Conservation (phyloP, 2,329 filamentous ascomycete genomes). For the Curvularia verruculosa region DNA sequence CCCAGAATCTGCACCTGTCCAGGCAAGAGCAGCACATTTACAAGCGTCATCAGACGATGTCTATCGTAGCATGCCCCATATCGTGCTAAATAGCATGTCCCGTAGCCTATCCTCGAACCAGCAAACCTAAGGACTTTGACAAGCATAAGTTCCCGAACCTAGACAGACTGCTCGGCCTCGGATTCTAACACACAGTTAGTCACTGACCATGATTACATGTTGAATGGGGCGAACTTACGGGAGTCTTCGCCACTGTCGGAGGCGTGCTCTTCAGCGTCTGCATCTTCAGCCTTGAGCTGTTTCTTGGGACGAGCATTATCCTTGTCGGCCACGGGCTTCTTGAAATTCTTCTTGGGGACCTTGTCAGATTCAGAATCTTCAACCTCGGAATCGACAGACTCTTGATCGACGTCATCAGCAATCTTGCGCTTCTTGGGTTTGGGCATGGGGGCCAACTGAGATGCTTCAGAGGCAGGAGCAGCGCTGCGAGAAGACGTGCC, state of each 20-base stretch:
- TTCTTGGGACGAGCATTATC: too few relatives aligned
- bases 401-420: slow-evolving; percentile 12
- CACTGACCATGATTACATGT: too few relatives aligned
- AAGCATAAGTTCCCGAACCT: not conserved
- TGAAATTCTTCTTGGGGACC: slow-evolving; percentile 10
- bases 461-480: slow-evolving; percentile 6
- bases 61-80: not conserved
- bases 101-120: too few relatives aligned
- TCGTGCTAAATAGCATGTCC: too few relatives aligned
- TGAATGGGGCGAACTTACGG: too few relatives aligned
- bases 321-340: slow-evolving; percentile 2
- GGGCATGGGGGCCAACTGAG: slow-evolving; percentile 11
- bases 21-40: not conserved
- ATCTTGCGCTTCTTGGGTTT: slow-evolving; percentile 34
- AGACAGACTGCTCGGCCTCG: not conserved
- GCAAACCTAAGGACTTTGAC: not conserved
- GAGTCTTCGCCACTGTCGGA: too few relatives aligned
- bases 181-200: too few relatives aligned
- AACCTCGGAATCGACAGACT: not conserved
- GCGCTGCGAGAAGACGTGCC: slow-evolving; percentile 9
- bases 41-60: not conserved
- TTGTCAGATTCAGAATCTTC: slow-evolving; percentile 29
- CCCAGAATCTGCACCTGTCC: not conserved
- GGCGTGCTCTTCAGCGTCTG: too few relatives aligned
- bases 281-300: too few relatives aligned